Conservation (phyloP, 108 stramenopile genomes). For the Craspedostauros australis region DNA sequence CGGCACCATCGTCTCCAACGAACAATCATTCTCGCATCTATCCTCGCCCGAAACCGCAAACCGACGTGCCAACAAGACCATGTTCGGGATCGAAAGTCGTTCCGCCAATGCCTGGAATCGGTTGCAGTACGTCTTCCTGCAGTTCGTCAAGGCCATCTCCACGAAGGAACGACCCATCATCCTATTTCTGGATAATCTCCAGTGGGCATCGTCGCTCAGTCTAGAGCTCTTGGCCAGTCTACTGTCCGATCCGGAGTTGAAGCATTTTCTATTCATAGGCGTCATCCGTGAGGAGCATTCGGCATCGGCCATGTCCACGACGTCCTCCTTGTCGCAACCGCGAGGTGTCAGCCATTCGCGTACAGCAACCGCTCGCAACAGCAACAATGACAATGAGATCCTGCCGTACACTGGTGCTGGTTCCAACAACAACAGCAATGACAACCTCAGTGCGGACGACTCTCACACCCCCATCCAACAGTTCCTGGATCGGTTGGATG, state of each 20-base stretch:
- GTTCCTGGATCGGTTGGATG: background rate
- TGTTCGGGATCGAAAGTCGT: too few relatives aligned
- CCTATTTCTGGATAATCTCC: constrained; percentile 35
- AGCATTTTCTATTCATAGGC: constrained; percentile 21
- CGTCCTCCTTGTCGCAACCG: too few relatives aligned
- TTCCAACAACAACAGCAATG: background rate
- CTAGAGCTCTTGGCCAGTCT: constrained; percentile 11
- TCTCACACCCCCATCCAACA: background rate
- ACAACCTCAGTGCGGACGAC: background rate
- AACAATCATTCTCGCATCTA: too few relatives aligned
- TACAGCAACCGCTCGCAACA: too few relatives aligned
- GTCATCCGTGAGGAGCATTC: constrained; percentile 6
- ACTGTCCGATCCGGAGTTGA: constrained; percentile 6
- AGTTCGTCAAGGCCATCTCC: constrained; percentile 15
- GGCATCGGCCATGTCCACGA: too few relatives aligned
- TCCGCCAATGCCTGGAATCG: constrained; percentile 19
- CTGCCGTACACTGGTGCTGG: background rate
- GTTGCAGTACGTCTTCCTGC: constrained; percentile 16
- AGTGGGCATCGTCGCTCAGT: constrained; percentile 24
- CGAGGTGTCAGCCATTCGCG: too few relatives aligned
- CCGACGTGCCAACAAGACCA: too few relatives aligned
- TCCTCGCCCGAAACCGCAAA: too few relatives aligned
- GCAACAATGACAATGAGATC: constrained; percentile 1
- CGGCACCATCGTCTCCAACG: too few relatives aligned
- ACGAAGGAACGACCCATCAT: constrained; percentile 19